Evolutionary conservation across 106 monocot genomes (phyloP).

Genomic region (Triglochin maritima): DNA sequence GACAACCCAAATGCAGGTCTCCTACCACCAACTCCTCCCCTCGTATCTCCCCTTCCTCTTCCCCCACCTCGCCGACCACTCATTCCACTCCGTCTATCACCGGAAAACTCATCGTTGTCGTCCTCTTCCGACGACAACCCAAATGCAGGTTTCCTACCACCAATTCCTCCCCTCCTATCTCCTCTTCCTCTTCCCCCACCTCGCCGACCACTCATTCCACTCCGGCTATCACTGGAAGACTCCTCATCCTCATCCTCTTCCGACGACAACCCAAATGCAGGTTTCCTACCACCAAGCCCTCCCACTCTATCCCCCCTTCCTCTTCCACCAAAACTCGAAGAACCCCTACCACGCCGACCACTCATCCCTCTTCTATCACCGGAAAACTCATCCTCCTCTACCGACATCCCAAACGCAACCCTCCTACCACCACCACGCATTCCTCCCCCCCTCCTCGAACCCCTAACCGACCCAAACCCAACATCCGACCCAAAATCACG

Average conservation of each 20-base stretch:
- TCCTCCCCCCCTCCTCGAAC: background rate
- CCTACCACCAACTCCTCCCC: background rate
- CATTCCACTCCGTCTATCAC: conserved; percentile 7
- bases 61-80: background rate
- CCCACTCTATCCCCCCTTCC: background rate
- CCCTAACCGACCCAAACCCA: background rate
- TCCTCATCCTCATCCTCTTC: conserved; percentile 35
- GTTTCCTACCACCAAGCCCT: background rate
- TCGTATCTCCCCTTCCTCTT: background rate
- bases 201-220: background rate
- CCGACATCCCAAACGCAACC: conserved; percentile 8
- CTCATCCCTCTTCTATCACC: conserved; percentile 13
- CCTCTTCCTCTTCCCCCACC: background rate
- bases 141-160: background rate
- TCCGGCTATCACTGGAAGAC: conserved; percentile 1
- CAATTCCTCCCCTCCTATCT: background rate
- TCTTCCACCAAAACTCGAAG: background rate
- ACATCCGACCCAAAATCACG: background rate
- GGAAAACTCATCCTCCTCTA: conserved; percentile 24
- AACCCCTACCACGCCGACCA: conserved; percentile 3
- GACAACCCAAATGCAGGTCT: conserved; percentile 5
- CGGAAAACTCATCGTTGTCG: conserved; percentile 21
- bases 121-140: conserved; percentile 22
- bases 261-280: conserved; percentile 5
- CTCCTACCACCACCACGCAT: background rate